These are phyloP conservation scores for Xylaria sp. DNA, from an alignment of 2,329 filamentous ascomycete genomes.

Conservation along the genomic window DNA sequence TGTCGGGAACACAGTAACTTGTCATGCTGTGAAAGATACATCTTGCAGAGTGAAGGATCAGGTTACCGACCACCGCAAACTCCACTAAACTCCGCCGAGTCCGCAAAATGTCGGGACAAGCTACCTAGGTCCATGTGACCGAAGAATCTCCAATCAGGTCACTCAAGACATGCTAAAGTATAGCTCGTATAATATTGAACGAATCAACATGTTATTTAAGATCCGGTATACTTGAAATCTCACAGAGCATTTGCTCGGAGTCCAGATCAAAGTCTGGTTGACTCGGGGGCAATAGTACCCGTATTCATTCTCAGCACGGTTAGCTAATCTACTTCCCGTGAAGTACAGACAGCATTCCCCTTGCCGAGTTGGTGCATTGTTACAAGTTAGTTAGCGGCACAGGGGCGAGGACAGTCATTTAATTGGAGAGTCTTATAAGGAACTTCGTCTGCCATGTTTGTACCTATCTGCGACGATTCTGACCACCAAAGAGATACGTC, in stretches of 20 bases:
- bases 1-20: not conserved
- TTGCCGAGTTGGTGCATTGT: too few species aligned
- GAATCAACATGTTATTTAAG: not conserved
- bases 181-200: not conserved
- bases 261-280: too few species aligned
- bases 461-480: constrained; percentile 6
- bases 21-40: not conserved
- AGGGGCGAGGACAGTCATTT: not conserved
- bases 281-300: not conserved
- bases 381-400: too few species aligned
- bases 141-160: not conserved
- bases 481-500: not conserved
- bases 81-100: constrained; percentile 19
- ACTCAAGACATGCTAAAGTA: not conserved
- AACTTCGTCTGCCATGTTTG: not conserved
- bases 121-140: too few species aligned
- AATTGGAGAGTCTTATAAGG: not conserved
- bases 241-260: not conserved
- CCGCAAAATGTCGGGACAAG: constrained; percentile 7
- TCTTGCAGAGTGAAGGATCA: not conserved
- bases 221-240: not conserved
- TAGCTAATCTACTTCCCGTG: not conserved
- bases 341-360: not conserved
- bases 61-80: constrained; percentile 6
- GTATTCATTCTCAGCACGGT: not conserved